Evolutionary conservation across 441 rosid species (phyloP).

Genomic region (Mallotus japonicus): DNA sequence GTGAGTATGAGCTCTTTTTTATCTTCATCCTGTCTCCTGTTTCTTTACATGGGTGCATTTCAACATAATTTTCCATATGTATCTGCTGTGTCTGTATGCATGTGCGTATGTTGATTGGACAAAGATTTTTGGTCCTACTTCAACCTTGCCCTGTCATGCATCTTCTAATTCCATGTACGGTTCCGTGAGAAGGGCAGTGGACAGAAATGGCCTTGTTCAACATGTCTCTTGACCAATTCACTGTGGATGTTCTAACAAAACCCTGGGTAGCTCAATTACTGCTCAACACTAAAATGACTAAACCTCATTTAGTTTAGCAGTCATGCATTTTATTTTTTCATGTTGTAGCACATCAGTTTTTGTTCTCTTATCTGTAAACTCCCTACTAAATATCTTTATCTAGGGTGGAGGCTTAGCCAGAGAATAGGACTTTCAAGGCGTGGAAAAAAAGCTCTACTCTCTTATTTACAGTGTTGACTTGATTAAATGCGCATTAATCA

Average conservation of each 20-base stretch:
- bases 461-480: not conserved
- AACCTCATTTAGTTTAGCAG: not conserved
- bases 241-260: not conserved
- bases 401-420: not conserved
- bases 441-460: too few species aligned
- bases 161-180: not conserved
- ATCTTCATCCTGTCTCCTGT: not conserved
- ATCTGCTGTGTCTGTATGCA: too few species aligned
- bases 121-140: not conserved
- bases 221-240: not conserved
- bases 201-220: not conserved
- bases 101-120: not conserved
- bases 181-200: too few species aligned
- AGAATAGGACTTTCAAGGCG: not conserved
- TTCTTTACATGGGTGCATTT: not conserved
- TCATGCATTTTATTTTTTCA: not conserved
- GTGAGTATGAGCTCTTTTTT: slow-evolving; percentile 27
- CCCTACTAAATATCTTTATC: not conserved
- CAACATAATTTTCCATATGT: not conserved
- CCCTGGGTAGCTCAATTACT: not conserved
- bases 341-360: not conserved
- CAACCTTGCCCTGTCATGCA: not conserved
- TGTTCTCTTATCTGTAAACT: not conserved
- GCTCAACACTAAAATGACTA: not conserved
- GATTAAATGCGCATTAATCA: not conserved